phyloP scores from a whole-genome alignment of 169 alveolate genomes.

The Cryptosporidium canis region DNA sequence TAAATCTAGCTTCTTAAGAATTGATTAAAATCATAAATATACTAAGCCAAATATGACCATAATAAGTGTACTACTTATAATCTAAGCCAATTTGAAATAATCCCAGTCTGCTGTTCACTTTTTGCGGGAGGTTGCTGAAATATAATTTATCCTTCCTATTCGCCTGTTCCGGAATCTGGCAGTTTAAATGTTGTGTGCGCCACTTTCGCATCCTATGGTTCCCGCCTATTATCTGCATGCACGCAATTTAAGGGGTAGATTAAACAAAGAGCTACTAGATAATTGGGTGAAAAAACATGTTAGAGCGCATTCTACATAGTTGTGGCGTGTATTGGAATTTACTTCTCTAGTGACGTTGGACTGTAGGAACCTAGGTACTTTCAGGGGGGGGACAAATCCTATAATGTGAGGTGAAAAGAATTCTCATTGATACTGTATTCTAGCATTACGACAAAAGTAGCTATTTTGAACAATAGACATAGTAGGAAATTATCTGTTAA shows the following conservation, averaged over 20 bases:
- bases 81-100: neutral
- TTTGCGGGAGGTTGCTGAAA: conserved; percentile 2
- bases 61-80: neutral
- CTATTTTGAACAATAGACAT: no score
- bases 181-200: neutral
- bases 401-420: no score
- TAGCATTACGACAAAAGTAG: no score
- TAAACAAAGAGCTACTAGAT: neutral
- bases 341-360: neutral
- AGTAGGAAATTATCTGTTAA: no score
- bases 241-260: neutral
- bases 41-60: neutral
- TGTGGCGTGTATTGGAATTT: neutral
- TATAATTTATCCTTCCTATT: neutral
- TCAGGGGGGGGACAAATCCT: no score
- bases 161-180: neutral
- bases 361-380: no score
- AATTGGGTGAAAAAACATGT: neutral
- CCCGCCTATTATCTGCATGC: neutral
- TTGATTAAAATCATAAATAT: neutral
- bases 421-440: no score
- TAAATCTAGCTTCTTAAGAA: neutral
- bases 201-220: neutral
- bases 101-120: neutral
- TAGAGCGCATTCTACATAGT: neutral